Percentiles rank a stretch among this genome's conserved stretches.
These are phyloP conservation scores for Fusarium acutatum DNA, from an alignment of 2,329 filamentous ascomycete genomes.

Conservation along the genomic window DNA sequence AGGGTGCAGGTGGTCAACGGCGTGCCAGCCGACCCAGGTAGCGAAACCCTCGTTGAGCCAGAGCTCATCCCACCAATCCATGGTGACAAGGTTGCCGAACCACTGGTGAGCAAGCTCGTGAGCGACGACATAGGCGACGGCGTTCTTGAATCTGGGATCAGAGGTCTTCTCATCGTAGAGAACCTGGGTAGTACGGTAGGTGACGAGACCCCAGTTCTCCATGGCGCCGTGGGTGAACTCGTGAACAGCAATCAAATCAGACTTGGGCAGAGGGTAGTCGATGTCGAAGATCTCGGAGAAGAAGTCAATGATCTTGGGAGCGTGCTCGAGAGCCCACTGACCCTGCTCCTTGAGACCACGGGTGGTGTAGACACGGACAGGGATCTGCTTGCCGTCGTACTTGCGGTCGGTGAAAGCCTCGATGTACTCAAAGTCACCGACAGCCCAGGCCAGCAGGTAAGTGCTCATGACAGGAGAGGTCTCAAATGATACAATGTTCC, in stretches of 20 bases:
- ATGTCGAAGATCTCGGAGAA: constrained; percentile 95
- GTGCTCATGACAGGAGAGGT: constrained; percentile 91
- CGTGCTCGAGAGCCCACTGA: constrained; percentile 87
- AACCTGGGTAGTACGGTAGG: constrained; percentile 93
- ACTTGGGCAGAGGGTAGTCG: constrained; percentile 92
- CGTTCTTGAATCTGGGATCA: constrained; percentile 89
- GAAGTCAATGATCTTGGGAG: constrained; percentile 92
- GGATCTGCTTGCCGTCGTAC: constrained; percentile 90
- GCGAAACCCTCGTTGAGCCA: constrained; percentile 98
- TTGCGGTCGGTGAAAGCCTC: constrained; percentile 89
- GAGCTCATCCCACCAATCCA: constrained; percentile 96
- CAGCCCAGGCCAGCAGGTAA: constrained; percentile 89
- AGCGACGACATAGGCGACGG: constrained; percentile 96
- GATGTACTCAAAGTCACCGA: constrained; percentile 96
- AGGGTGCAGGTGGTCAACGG: constrained; percentile 89
- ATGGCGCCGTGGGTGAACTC: constrained; percentile 90
- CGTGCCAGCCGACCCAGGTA: constrained; percentile 97
- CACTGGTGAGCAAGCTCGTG: constrained; percentile 97
- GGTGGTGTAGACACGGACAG: constrained; percentile 95
- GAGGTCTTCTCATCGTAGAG: constrained; percentile 95
- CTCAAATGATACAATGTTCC: constrained; percentile 81
- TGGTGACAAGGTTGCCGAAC: constrained; percentile 95
- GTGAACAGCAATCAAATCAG: constrained; percentile 88
- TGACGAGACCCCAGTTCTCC: constrained; percentile 98
- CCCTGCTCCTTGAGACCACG: constrained; percentile 94